These are phyloP conservation scores for Coniosporium tulheliwenetii DNA, from an alignment of 2,329 filamentous ascomycete species.

Conservation along the genomic window DNA sequence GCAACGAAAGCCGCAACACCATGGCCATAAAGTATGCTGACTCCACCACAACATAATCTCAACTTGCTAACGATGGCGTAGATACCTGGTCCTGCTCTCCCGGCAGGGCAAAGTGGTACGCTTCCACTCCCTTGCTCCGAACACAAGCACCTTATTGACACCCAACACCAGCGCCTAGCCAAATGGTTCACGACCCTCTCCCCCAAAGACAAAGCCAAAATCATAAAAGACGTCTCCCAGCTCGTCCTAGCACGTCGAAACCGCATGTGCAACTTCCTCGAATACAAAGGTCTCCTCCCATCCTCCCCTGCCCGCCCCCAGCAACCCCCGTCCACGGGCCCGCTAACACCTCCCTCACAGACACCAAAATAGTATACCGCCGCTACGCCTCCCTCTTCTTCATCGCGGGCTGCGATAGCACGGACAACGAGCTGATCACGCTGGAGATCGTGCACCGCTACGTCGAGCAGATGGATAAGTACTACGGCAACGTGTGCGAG, in stretches of 20 bases:
- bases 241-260: slow-evolving; percentile 89
- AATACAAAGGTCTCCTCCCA: slow-evolving; percentile 70
- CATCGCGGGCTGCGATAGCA: slow-evolving; percentile 92
- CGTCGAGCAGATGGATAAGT: slow-evolving; percentile 99
- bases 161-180: slow-evolving; percentile 60
- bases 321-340: not conserved
- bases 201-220: slow-evolving; percentile 97
- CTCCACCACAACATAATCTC: no score
- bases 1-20: slow-evolving; percentile 1
- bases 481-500: slow-evolving; percentile 99
- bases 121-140: slow-evolving; percentile 19
- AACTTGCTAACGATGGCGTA: slow-evolving; percentile 21
- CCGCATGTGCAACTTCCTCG: slow-evolving; percentile 99
- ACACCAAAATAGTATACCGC: slow-evolving; percentile 97
- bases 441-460: slow-evolving; percentile 98
- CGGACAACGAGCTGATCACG: slow-evolving; percentile 94
- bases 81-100: slow-evolving; percentile 94
- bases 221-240: slow-evolving; percentile 98
- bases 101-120: slow-evolving; percentile 98
- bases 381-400: slow-evolving; percentile 98
- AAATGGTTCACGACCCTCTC: slow-evolving; percentile 99
- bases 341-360: slow-evolving; percentile 30
- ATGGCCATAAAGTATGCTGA: slow-evolving; percentile 38
- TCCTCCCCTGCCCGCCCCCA: slow-evolving; percentile 3
- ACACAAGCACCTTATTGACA: slow-evolving; percentile 11